Base-by-base conservation (phyloP, 331 rosid genomes). In the Phaseolus coccineus region DNA sequence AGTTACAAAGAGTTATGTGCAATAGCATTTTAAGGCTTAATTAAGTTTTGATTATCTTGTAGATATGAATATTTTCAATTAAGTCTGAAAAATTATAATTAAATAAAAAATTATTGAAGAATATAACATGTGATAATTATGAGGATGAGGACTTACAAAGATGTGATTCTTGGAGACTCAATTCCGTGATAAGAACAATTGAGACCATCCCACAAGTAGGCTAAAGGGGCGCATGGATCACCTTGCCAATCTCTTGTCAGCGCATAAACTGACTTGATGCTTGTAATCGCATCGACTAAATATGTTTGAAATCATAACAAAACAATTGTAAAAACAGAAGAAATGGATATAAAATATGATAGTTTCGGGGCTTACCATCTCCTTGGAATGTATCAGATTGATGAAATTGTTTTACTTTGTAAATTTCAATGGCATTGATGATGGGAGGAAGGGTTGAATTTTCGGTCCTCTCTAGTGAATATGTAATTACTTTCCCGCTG, bases 191-290 rank as follows among this genome's bases (percentile, higher is more conserved):
- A 3, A 64, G 27, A 3, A 64, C 69, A 64, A n/a, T 16, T 64
- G 0, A 64, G 27, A 64, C 15, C 69, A 35, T 64, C 1, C 69
- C 69, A 64, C 15, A 35, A 3, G 27, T 16, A 64, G 7, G 6
- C 48, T 64, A 0, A 27, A 33, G 69, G 69, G 7, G 2, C n/a
- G 15, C 69, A 64, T n/a, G 69, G 69, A 35, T 64, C 69, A 6
- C 69, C 69, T 64, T 64, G 69, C 69, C 69, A 64, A 64, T 64
- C 69, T 35, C 48, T 64, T 64, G 3, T 64, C 8, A 64, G 3
- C 6, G 37, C 56, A 42, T 63, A 63, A 63, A 63, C 22, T 16
- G 69, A 33, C 69, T 63, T 63, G 13, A 63, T 63, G 47, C 6
- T 33, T 1, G 69, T 63, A 6, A 63, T 63, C 0, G 69, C 69